Base-by-base conservation (phyloP, 495 filamentous ascomycete species). In the Aspergillus bridgeri region DNA sequence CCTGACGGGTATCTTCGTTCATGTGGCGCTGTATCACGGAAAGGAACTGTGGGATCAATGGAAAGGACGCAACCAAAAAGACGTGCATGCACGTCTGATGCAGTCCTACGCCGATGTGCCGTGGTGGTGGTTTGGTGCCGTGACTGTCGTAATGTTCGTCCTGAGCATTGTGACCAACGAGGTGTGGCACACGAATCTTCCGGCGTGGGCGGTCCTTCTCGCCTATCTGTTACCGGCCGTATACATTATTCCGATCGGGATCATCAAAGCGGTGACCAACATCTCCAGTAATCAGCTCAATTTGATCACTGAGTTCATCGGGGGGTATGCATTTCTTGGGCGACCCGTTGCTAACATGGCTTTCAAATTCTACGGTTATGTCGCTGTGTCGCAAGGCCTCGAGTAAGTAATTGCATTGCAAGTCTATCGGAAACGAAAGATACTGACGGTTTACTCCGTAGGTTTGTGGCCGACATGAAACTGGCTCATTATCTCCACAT, bases 401-500 rank as follows among this genome's bases (percentile, higher is more conserved):
- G 75, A 76, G 71, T 69, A 71, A 65, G 69, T 74, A 27, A 13
- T 57, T 59, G 29, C 68, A 73, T 57, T 81, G 71, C 0, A 15
- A 25, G 6, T 38, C 33, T 3, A 38, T 15, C 11, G 33, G 70
- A 54, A 75, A 71, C n/a, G 55, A 68, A 81, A 49, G 66, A 71
- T 11, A 33, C 8, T 33, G 4, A 33, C 47, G 69, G 74, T 45
- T 71, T 74, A 51, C 53, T 71, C 65, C 59, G 67, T 65, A 62
- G 85, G 79, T 70, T 89, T 75, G 86, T 89, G 74, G 86, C 74
- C 77, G 77, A 87, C 81, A 73, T 90, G 88, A 77, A 92, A 83
- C 68, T 91, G 81, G 87, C 84, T 7, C 86, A 89, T 64, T 91
- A 90, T 70, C 83, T 90, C 71, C 89, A 89, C 65, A 83, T 88